Evolutionary conservation across 2,329 filamentous ascomycete genomes (phyloP).

Genomic region (Ampelomyces quisqualis): DNA sequence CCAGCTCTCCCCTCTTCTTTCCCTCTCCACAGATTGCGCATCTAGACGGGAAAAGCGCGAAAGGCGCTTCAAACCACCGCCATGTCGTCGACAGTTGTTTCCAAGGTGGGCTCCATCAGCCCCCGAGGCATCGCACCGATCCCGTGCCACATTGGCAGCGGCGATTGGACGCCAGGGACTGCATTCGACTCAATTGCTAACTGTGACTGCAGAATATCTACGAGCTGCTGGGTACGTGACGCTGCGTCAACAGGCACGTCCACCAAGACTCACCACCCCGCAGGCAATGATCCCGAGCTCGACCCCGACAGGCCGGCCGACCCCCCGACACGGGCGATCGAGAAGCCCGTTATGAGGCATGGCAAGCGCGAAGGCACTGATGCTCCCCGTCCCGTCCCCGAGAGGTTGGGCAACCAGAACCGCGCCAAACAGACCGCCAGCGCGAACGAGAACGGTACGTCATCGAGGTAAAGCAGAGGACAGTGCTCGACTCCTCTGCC

Average conservation of each 20-base stretch:
- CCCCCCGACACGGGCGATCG: constrained; percentile 83
- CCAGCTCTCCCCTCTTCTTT: constrained; percentile 41
- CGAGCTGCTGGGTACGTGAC: constrained; percentile 87
- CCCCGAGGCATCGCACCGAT: constrained; percentile 8
- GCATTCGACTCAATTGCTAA: constrained; percentile 38
- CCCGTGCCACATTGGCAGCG: constrained; percentile 13
- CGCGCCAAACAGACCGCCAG: constrained; percentile 53
- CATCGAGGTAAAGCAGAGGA: constrained; percentile 1
- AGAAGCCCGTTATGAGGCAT: constrained; percentile 75
- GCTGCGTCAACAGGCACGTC: constrained; percentile 4
- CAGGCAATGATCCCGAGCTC: constrained; percentile 69
- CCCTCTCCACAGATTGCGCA: constrained; percentile 43
- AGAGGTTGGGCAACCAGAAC: constrained; percentile 34
- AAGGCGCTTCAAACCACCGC: constrained; percentile 48
- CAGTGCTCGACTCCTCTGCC: not conserved
- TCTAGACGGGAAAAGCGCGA: constrained; percentile 48
- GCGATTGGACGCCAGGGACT: not conserved
- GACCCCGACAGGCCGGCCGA: constrained; percentile 72
- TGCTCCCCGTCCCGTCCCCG: constrained; percentile 55
- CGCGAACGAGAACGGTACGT: constrained; percentile 87
- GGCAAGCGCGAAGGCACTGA: constrained; percentile 86
- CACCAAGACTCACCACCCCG: constrained; percentile 28
- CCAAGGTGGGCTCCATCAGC: constrained; percentile 43
- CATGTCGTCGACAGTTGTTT: constrained; percentile 48
- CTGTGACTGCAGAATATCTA: constrained; percentile 74